phyloP scores from a whole-genome alignment of 495 filamentous ascomycete genomes.

The Penicillium ucsense region DNA sequence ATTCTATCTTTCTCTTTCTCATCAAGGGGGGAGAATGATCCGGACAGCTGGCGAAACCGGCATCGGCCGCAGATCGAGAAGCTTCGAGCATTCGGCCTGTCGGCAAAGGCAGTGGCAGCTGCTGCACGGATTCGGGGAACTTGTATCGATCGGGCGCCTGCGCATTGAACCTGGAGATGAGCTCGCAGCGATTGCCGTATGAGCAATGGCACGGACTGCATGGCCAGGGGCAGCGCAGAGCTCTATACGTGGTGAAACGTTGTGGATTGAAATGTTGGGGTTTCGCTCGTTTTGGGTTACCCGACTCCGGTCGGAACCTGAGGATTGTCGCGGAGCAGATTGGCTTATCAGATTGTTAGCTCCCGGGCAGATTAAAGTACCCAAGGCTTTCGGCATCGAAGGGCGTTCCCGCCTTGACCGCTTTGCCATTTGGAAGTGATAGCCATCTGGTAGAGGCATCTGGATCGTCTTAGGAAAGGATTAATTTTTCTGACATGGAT shows the following conservation, averaged over 20 bases:
- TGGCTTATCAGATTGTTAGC: conserved; percentile 9
- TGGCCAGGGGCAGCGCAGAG: conserved; percentile 22
- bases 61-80: conserved; percentile 34
- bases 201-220: conserved; percentile 37
- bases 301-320: not conserved
- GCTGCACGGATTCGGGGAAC: conserved; percentile 9
- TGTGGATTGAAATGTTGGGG: conserved; percentile 1
- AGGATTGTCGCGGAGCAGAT: not conserved
- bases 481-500: too few species aligned
- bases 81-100: conserved; percentile 13
- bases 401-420: too few species aligned
- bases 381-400: too few species aligned
- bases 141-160: conserved; percentile 10
- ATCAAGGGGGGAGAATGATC: conserved; percentile 10
- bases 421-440: too few species aligned
- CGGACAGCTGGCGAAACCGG: conserved; percentile 24
- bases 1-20: conserved; percentile 13
- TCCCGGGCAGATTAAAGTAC: too few species aligned
- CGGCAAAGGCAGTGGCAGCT: conserved; percentile 17
- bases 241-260: conserved; percentile 6
- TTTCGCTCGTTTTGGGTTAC: not conserved
- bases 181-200: conserved; percentile 30
- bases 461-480: too few species aligned
- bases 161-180: conserved; percentile 16
- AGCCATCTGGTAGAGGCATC: too few species aligned